phyloP scores from a whole-genome alignment of 805 yeast species.

The Sugiyamaella lignohabitans region DNA sequence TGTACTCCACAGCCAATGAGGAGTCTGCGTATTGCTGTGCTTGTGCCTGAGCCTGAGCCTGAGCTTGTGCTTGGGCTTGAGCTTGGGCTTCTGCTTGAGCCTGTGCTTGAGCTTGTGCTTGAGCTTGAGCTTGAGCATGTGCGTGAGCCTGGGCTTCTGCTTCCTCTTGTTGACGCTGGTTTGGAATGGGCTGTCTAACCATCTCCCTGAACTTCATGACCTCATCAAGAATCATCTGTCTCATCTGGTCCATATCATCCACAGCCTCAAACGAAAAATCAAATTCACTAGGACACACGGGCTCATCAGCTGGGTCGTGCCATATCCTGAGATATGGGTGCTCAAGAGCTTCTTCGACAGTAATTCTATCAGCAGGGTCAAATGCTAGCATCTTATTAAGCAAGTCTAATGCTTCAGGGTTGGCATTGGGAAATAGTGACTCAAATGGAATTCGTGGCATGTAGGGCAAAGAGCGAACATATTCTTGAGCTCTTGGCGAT shows the following conservation, averaged over 20 bases:
- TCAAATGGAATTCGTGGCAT: slow-evolving; percentile 73
- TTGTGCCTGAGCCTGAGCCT: slow-evolving; percentile 15
- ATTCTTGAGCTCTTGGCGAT: slow-evolving; percentile 83
- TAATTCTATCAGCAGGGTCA: slow-evolving; percentile 77
- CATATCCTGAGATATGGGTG: slow-evolving; percentile 87
- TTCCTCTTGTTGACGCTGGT: not conserved
- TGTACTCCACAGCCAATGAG: slow-evolving; percentile 11
- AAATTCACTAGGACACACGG: slow-evolving; percentile 66
- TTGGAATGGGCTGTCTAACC: slow-evolving; percentile 57
- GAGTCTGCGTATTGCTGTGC: slow-evolving; percentile 10
- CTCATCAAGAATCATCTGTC: slow-evolving; percentile 70
- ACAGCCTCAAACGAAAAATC: slow-evolving; percentile 84
- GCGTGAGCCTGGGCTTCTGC: slow-evolving; percentile 10
- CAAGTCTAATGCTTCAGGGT: slow-evolving; percentile 78
- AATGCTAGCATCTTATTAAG: slow-evolving; percentile 73
- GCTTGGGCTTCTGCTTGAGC: slow-evolving; percentile 15
- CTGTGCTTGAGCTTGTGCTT: slow-evolving; percentile 18
- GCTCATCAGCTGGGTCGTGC: slow-evolving; percentile 91
- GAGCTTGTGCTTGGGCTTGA: slow-evolving; percentile 15
- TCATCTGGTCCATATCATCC: slow-evolving; percentile 71
- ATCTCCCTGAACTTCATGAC: slow-evolving; percentile 70
- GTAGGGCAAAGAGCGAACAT: slow-evolving; percentile 77
- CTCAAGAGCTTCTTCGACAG: slow-evolving; percentile 78
- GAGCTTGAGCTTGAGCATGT: slow-evolving; percentile 15
- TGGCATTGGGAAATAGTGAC: slow-evolving; percentile 73